Conservation (phyloP, 306 rosid genomes). For the Abrus pulchellus region DNA sequence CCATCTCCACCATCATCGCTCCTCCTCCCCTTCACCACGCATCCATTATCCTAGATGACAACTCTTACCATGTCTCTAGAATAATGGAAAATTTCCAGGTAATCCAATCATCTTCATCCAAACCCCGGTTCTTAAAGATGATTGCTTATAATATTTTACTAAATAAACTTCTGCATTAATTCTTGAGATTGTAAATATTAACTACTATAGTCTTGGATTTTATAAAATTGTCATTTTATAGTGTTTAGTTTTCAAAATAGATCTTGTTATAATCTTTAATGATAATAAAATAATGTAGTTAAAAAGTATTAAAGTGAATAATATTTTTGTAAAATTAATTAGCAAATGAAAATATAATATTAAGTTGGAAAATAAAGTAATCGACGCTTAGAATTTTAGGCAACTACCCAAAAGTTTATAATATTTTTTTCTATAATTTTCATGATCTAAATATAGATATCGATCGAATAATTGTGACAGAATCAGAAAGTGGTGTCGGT, state of each 20-base stretch:
- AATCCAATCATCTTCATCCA: conserved; percentile 10
- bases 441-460: background rate
- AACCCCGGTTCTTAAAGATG: background rate
- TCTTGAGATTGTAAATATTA: background rate
- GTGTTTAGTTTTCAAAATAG: background rate
- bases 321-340: too few species aligned
- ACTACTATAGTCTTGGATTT: background rate
- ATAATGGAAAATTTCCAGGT: conserved; percentile 85
- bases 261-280: background rate
- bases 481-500: background rate
- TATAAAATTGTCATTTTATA: too few species aligned
- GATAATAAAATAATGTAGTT: background rate
- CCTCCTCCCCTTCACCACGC: conserved; percentile 81
- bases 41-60: conserved; percentile 83
- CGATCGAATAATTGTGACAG: background rate
- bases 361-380: too few species aligned
- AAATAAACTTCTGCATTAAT: background rate
- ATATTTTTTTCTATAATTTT: background rate
- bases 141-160: background rate
- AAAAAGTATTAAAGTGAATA: background rate
- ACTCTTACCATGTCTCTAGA: conserved; percentile 70
- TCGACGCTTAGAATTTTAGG: too few species aligned
- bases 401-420: too few species aligned
- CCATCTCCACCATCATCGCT: conserved; percentile 78
- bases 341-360: too few species aligned